Evolutionary conservation across 768 basidiomycete species (phyloP).

Genomic region (Termitomyces sp.): DNA sequence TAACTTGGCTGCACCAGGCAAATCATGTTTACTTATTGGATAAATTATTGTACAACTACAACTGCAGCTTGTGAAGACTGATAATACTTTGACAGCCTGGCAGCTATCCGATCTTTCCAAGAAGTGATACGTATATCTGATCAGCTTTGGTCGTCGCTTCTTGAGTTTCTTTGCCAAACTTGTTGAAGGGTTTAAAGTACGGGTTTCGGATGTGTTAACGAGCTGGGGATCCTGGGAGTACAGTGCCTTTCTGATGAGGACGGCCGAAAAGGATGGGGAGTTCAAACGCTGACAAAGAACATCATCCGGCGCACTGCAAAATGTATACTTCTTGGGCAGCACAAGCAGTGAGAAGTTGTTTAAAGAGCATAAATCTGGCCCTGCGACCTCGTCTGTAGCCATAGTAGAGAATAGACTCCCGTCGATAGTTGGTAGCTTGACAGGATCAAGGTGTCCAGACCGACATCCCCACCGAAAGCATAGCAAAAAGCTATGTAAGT

Average conservation of each 20-base stretch:
- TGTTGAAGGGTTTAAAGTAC: too few relatives aligned
- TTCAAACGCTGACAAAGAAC: constrained; percentile 83
- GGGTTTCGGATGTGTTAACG: constrained; percentile 58
- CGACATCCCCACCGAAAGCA: too few relatives aligned
- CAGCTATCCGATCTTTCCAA: not conserved
- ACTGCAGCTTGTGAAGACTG: too few relatives aligned
- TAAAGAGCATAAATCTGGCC: constrained; percentile 24
- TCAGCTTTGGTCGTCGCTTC: constrained; percentile 50
- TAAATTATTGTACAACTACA: too few relatives aligned
- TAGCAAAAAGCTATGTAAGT: too few relatives aligned
- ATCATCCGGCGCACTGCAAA: constrained; percentile 47
- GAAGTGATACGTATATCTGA: constrained; percentile 22
- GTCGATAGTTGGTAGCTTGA: constrained; percentile 59
- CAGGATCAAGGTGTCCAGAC: constrained; percentile 37
- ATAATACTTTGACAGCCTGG: too few relatives aligned
- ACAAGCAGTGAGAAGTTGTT: constrained; percentile 69
- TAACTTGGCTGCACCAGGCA: too few relatives aligned
- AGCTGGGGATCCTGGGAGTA: constrained; percentile 60
- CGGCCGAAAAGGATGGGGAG: constrained; percentile 70
- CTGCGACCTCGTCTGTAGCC: constrained; percentile 50
- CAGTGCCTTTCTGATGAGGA: constrained; percentile 42
- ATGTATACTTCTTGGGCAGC: constrained; percentile 17
- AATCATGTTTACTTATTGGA: too few relatives aligned
- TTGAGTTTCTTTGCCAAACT: not conserved
- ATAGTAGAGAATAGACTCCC: constrained; percentile 77